phyloP scores from a whole-genome alignment of 2,329 filamentous ascomycete species.

The Penicillium palitans region DNA sequence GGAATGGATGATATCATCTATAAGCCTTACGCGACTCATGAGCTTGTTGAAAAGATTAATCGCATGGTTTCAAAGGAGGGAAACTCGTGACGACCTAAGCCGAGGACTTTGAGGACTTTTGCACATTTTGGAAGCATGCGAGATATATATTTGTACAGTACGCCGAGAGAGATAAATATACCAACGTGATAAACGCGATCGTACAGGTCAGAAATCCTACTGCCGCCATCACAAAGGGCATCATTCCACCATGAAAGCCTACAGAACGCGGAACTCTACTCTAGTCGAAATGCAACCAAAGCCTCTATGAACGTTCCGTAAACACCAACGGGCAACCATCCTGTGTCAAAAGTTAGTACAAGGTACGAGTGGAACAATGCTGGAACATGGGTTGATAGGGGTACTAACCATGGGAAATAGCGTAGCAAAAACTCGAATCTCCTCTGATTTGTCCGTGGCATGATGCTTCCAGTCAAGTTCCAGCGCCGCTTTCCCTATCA shows the following conservation, averaged over 20 bases:
- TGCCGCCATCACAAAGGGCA: neutral
- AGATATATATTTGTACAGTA: neutral
- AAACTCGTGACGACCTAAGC: neutral
- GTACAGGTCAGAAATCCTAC: too few species aligned
- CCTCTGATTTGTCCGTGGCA: slow-evolving; percentile 50
- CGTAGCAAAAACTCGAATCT: slow-evolving; percentile 54
- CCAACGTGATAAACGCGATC: neutral
- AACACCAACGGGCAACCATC: slow-evolving; percentile 43
- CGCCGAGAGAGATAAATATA: neutral
- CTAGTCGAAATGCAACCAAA: neutral
- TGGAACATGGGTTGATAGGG: neutral
- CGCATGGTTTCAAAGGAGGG: slow-evolving; percentile 42
- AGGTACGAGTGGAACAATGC: neutral
- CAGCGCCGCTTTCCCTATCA: slow-evolving; percentile 55
- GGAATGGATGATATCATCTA: slow-evolving; percentile 78
- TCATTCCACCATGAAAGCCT: neutral
- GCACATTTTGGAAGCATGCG: neutral
- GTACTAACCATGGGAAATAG: slow-evolving; percentile 51
- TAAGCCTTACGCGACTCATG: slow-evolving; percentile 76
- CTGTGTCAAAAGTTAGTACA: slow-evolving; percentile 21
- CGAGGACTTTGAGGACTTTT: neutral
- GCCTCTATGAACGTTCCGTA: slow-evolving; percentile 26
- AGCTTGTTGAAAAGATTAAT: slow-evolving; percentile 67
- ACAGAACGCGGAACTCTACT: neutral
- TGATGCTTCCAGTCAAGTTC: slow-evolving; percentile 55